Base-by-base conservation (phyloP, 192 early-diverging fungal species). In the Entophlyctis luteolus region DNA sequence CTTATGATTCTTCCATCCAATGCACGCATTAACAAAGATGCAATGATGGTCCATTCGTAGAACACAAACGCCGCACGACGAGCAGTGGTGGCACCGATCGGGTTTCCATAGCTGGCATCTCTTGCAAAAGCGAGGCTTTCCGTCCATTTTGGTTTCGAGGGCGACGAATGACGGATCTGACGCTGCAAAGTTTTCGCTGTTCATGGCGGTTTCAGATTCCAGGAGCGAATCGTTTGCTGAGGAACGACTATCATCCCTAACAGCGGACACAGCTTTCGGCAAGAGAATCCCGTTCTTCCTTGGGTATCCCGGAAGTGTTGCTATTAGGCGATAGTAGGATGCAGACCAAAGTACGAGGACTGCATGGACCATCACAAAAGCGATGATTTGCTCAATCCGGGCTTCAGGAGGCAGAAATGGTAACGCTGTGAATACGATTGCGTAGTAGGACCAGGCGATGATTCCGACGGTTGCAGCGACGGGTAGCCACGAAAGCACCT, bases 71-170 rank as follows among this genome's bases (percentile, higher is more conserved):
- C 67, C 68, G 37, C 81, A 83, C 6, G 65, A 54, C 12, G 67
- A 68, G 67, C 82, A 84, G 63, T 84, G 82, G 58, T 84, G 82
- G 2, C 68, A 63, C 29, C 82, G 59, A 45, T 81, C 79, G 3
- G 82, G 79, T 59, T 84, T 84, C 54, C 60, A 73, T 25, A 55
- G 45, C 12, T 65, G 33, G 65, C 82, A 84, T 48, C 79, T 81
- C 5, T 67, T 58, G 67, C 82, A 84, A 42, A 36, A 84, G 42
- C 82, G 67, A 14, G 27, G 46, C 28, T 14, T 48, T 0, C 81
- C 81, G 57, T 80, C 74, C 18, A 58, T 29, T 48, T 80, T 81
- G 27, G 62, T 66, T 59, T 82, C 77, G n/a, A 81, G 36, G 16
- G 72, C 31, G 8, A 53, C 45, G 36, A 72, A 69, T 12, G 48